Conservation (phyloP, 2,329 filamentous ascomycete genomes). For the Talaromyces sp. region DNA sequence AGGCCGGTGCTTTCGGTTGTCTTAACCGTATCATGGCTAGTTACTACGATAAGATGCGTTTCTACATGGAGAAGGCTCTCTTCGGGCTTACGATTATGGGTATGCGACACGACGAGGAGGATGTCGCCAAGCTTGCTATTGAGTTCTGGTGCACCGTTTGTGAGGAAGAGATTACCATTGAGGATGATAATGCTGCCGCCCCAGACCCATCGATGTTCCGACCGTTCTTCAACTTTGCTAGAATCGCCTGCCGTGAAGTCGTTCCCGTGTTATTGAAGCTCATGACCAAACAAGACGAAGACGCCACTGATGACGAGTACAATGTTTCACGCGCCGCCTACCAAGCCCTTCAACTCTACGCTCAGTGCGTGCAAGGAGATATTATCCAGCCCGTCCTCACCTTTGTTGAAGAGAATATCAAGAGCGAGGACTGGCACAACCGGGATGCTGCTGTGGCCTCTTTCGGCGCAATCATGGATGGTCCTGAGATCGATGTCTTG, state of each 20-base stretch:
- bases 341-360: constrained; percentile 92
- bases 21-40: constrained; percentile 97
- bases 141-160: constrained; percentile 99
- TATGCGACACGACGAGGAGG: constrained; percentile 97
- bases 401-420: constrained; percentile 89
- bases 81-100: constrained; percentile 96
- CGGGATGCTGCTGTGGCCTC: constrained; percentile 94
- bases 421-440: constrained; percentile 88
- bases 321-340: constrained; percentile 93
- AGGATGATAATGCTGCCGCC: constrained; percentile 84
- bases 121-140: constrained; percentile 94
- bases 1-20: constrained; percentile 94
- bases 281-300: constrained; percentile 95
- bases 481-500: constrained; percentile 85
- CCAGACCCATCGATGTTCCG: constrained; percentile 81
- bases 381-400: constrained; percentile 81
- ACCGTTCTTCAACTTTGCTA: constrained; percentile 92
- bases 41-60: constrained; percentile 99
- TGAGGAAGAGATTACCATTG: constrained; percentile 96
- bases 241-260: constrained; percentile 88
- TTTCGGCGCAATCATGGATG: constrained; percentile 98
- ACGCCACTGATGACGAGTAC: constrained; percentile 95
- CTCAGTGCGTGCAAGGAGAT: constrained; percentile 80
- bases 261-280: constrained; percentile 85
- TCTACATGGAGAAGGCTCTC: constrained; percentile 99